Evolutionary conservation across 2,329 filamentous ascomycete species (phyloP), one percentile per base, ranked within the genome.

Genomic region (Sclerotinia sclerotiorum): DNA sequence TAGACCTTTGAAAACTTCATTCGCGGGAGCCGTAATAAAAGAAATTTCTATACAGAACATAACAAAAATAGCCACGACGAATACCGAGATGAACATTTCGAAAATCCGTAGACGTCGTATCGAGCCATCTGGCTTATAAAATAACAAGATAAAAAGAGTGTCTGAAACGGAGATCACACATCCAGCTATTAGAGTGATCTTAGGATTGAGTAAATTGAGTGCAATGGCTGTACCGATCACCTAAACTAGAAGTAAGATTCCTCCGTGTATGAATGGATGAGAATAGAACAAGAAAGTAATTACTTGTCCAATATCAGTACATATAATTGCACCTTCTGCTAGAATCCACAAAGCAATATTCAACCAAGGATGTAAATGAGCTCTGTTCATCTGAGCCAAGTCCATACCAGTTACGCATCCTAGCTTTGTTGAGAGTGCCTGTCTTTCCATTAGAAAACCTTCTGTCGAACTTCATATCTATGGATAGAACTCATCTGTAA

Each of bases 181-280:
- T 17, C 88, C 88, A 0, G 85, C 87, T 0, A 90, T 86, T 5
- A 91, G 79, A 0, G 88, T 88, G 2, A 91, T 80, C 69, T 85
- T 81, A 0, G 85, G 85, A 46, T 87, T 82, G 39, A 91, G 82
- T 19, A 91, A 79, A 72, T 90, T 90, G 54, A 91, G 78, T 0
- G 86, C 88, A 70, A 91, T 90, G 17, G 88, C 88, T n/a, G 87
- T 89, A 57, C 89, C 88, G 71, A 91, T 90, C 27, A 91, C 88
- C 83, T 84, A 65, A 27, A 27, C 51, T 49, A 15, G 2, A 51
- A 21, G 17, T 39, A n/a, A 42, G 27, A 44, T 42, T 19, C n/a
- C n/a, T 29, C 8, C 17, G 42, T 27, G 17, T 42, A n/a, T 62
- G 39, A 42, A 2, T 42, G 13, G 39, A 5, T 15, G 2, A 57